These are phyloP conservation scores for Aureobasidium mangrovei DNA, from an alignment of 2,329 filamentous ascomycete species.

Conservation along the genomic window DNA sequence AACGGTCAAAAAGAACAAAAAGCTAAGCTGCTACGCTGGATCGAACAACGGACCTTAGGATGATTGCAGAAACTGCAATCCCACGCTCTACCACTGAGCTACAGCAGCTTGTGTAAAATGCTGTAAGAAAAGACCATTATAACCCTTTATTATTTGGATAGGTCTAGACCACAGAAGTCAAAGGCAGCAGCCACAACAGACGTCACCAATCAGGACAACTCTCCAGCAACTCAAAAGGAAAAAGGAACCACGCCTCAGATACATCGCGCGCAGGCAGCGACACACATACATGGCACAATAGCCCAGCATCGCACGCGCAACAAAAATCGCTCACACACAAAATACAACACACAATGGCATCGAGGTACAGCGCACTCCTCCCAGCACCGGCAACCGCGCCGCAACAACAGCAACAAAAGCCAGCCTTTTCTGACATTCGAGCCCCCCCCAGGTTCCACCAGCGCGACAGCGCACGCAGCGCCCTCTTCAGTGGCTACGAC, in stretches of 20 bases:
- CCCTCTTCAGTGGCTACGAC: slow-evolving; percentile 34
- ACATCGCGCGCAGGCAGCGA: background rate
- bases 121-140: background rate
- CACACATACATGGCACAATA: slow-evolving; percentile 1
- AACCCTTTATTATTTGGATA: background rate
- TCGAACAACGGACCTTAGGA: slow-evolving; percentile 15
- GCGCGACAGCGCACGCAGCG: slow-evolving; percentile 31
- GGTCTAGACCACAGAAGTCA: background rate
- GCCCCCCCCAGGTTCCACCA: slow-evolving; percentile 24
- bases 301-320: background rate
- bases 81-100: slow-evolving; percentile 15
- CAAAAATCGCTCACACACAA: background rate
- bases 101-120: slow-evolving; percentile 3
- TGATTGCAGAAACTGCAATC: slow-evolving; percentile 11
- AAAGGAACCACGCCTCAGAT: background rate
- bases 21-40: slow-evolving; percentile 13
- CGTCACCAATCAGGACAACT: background rate
- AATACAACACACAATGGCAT: slow-evolving; percentile 14
- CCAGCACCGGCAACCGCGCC: background rate
- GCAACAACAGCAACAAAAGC: background rate
- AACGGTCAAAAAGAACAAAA: background rate
- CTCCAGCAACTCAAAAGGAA: background rate
- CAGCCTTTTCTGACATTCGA: slow-evolving; percentile 19
- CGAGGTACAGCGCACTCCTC: slow-evolving; percentile 7
- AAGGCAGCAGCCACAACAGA: background rate